Evolutionary conservation across 495 filamentous ascomycete genomes (phyloP), one percentile per base, ranked within the genome.

Genomic region (Penicillium pulvis): DNA sequence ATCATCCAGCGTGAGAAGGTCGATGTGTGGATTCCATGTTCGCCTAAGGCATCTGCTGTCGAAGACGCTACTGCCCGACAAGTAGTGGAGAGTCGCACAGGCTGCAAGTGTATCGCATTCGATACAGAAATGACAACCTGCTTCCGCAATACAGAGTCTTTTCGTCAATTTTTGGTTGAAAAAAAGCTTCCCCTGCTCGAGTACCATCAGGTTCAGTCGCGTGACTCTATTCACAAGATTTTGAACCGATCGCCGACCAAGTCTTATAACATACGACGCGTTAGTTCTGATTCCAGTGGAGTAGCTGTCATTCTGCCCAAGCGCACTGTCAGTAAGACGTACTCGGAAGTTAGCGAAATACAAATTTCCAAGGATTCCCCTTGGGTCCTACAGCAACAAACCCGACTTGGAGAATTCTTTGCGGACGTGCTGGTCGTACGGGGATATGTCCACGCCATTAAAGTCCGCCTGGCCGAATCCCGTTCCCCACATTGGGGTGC

Each of bases 11-110:
- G 75, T 8, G 87, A 92, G 53, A 78, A 80, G 0, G 79, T 90
- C 17, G 84, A 91, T 53, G 61, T 92, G 0, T 93, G 90, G 90
- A 81, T 93, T 14, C 84, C 81, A 43, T 90, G 87, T 61, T 89
- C 87, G 0, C 82, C 81, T 9, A 82, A 84, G 8, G 76, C 79
- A 16, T 79, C 76, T 2, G 81, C 82, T 6, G 60, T 86, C 8
- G 83, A 88, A 62, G 88, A 92, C 68, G 88, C 81, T 0, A 65
- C 79, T 20, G 87, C 87, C 3, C 86, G 85, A 60, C 79, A 87
- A 48, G 71, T 74, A 2, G 74, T 92, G 20, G 86, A 90, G 61
- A 69, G 68, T 12, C 68, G 78, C 20, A 87, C 85, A 0, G 49
- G 56, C 5, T 91, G 88, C 65, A 82, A 72, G 59, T 84, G 81